These are phyloP conservation scores for Salix arbutifolia DNA, from an alignment of 345 rosid species.

Conservation along the genomic window DNA sequence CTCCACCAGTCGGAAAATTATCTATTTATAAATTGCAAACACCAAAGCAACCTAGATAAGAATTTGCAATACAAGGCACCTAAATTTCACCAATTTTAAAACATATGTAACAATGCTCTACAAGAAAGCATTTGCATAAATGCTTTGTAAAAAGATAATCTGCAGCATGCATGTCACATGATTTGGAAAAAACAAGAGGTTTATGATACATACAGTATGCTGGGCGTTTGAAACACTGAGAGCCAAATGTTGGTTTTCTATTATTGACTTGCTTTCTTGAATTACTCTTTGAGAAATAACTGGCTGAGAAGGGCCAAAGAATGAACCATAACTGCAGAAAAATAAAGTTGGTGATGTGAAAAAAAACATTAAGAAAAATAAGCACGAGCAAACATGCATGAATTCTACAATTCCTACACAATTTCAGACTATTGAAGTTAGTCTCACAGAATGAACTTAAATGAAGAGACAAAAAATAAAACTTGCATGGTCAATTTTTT, in stretches of 20 bases:
- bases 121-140: background rate
- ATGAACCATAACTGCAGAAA: slow-evolving; percentile 75
- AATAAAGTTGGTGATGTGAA: background rate
- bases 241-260: slow-evolving; percentile 64
- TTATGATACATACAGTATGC: slow-evolving; percentile 38
- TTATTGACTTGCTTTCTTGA: slow-evolving; percentile 86
- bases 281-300: slow-evolving; percentile 87
- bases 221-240: slow-evolving; percentile 29
- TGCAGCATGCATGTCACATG: background rate
- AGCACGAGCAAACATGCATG: background rate
- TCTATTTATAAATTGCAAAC: background rate
- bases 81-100: background rate
- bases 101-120: background rate
- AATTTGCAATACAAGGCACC: background rate
- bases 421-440: background rate
- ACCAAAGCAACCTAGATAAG: background rate
- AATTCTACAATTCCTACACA: background rate
- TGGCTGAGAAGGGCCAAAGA: slow-evolving; percentile 92
- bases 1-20: background rate
- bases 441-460: background rate
- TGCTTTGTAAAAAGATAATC: background rate
- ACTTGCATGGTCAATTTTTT: background rate
- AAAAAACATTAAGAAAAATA: slow-evolving; percentile 1
- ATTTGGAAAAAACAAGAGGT: background rate
- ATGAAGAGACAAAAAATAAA: background rate